Percentiles rank a stretch among this genome's conserved stretches.
Conservation (phyloP, 2,329 filamentous ascomycete genomes). For the Penicillium sp. region DNA sequence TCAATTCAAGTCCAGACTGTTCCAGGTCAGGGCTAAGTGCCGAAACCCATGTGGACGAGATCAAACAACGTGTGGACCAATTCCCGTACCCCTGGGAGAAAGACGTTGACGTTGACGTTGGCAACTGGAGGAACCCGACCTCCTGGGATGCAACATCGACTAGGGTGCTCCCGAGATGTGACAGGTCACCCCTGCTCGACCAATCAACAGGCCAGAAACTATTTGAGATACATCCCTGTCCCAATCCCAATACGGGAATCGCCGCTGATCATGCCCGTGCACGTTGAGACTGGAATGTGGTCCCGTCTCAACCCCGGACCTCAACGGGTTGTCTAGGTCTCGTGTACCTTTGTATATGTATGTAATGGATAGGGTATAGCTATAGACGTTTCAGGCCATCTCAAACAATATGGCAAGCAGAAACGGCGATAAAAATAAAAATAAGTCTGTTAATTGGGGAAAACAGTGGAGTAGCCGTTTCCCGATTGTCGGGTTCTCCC, state of each 20-base stretch:
- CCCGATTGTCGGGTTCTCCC: conserved; percentile 34
- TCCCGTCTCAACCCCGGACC: not conserved
- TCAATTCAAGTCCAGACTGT: not conserved
- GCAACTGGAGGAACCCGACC: conserved; percentile 17
- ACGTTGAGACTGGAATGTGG: conserved; percentile 11
- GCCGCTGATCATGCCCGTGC: conserved; percentile 25
- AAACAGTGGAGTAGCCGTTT: conserved; percentile 31
- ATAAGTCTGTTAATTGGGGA: too few species aligned
- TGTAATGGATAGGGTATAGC: too few species aligned
- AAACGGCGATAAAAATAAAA: too few species aligned
- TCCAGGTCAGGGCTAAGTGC: not conserved
- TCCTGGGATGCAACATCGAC: conserved; percentile 24
- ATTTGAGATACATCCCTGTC: conserved; percentile 36
- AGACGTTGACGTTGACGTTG: conserved; percentile 7
- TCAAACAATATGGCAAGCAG: not conserved
- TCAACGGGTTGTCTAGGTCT: not conserved
- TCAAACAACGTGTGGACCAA: conserved; percentile 21
- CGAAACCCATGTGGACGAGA: conserved; percentile 16
- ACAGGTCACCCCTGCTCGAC: conserved; percentile 19
- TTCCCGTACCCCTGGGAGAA: conserved; percentile 20
- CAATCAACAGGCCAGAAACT: conserved; percentile 29
- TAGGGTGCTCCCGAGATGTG: conserved; percentile 24
- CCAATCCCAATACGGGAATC: conserved; percentile 22
- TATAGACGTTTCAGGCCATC: not conserved
- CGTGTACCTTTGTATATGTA: too few species aligned